Evolutionary conservation across 2,329 filamentous ascomycete genomes (phyloP), one percentile per base, ranked within the genome.

Genomic region (Verticillium zaregamsianum): DNA sequence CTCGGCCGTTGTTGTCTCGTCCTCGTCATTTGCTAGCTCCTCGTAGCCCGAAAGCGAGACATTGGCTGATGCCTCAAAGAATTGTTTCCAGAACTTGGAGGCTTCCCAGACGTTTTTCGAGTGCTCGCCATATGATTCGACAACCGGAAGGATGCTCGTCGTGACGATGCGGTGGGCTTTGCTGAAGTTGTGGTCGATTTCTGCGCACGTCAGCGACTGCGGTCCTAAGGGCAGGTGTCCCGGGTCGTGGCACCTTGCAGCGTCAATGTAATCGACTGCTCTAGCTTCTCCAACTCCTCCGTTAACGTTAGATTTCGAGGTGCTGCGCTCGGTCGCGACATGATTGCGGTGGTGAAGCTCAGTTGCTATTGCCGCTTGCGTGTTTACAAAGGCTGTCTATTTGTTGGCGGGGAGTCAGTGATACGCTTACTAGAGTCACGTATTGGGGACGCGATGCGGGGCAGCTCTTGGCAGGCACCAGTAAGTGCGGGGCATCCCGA

Each of bases 21-120:
- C 83, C 70, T 84, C 86, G n/a, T 90, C 88, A 60, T 90, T 88
- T 15, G 86, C 86, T 25, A 88, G 82, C 71, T 96, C 93, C 72
- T 97, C 94, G 75, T 99, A 97, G 32, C 93, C 93, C 0, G 93
- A 97, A 12, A 99, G 85, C 12, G 94, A 97, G 31, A 99, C 94
- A 71, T 99, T 98, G 73, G 95, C 95, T 57, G 93, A 97, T 39
- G 95, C 93, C 78, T 99, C 95, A 77, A 99, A 99, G 81, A 99
- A 99, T 80, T 98, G 93, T 77, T 99, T 99, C 95, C 95, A 99
- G 77, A 99, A 99, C 91, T 96, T 97, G 60, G 94, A 96, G 25
- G 93, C 93, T 69, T 98, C 93, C 95, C 95, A 99, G 2, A 99
- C 94, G 57, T 93, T 88, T 65, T 89, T 90, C 2, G 95, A 98